Evolutionary conservation across 2,329 filamentous ascomycete genomes (phyloP).

Genomic region (Ophiocordyceps australis): DNA sequence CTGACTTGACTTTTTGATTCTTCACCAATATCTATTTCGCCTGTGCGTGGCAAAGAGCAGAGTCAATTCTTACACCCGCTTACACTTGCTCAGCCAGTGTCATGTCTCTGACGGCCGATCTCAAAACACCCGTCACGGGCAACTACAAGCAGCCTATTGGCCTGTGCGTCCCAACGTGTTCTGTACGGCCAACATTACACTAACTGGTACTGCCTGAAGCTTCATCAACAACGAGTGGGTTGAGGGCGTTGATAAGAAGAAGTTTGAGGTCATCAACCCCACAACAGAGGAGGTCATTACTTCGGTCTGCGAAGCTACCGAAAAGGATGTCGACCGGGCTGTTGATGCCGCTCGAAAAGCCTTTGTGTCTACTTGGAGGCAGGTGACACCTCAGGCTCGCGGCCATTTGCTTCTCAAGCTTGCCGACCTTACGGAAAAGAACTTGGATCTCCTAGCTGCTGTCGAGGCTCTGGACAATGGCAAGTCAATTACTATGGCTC

Average conservation of each 20-base stretch:
- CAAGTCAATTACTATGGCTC: slow-evolving; percentile 62
- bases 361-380: slow-evolving; percentile 56
- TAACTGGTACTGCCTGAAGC: too few species aligned
- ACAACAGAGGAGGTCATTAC: slow-evolving; percentile 68
- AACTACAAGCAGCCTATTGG: slow-evolving; percentile 40
- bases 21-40: too few species aligned
- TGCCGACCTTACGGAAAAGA: slow-evolving; percentile 64
- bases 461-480: slow-evolving; percentile 83
- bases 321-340: slow-evolving; percentile 71
- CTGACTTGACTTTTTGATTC: too few species aligned
- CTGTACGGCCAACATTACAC: too few species aligned
- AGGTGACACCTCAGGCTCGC: slow-evolving; percentile 51
- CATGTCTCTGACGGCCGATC: slow-evolving; percentile 35
- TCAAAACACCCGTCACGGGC: slow-evolving; percentile 51
- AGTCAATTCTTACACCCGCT: too few species aligned
- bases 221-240: slow-evolving; percentile 94
- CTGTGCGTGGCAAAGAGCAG: too few species aligned
- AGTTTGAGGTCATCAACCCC: slow-evolving; percentile 86
- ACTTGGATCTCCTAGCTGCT: slow-evolving; percentile 56
- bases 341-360: slow-evolving; percentile 75
- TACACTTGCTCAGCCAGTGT: too few species aligned
- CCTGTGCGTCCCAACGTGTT: slow-evolving; percentile 25
- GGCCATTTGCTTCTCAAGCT: slow-evolving; percentile 56
- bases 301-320: slow-evolving; percentile 67
- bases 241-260: slow-evolving; percentile 62